Conservation (phyloP, 1,284 basidiomycete genomes). For the Heterobasidion irregulare region DNA sequence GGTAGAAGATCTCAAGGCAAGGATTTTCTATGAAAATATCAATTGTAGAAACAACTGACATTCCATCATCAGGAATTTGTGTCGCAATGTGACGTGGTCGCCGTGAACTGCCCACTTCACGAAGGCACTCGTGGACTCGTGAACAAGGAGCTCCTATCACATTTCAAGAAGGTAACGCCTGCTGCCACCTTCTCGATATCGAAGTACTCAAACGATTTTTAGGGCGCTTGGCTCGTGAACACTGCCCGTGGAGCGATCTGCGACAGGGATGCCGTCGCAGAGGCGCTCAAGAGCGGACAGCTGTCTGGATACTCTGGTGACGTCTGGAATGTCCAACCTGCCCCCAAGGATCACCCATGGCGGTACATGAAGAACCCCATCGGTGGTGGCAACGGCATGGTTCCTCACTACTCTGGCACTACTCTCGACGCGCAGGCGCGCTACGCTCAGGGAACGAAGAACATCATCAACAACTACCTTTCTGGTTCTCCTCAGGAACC, state of each 20-base stretch:
- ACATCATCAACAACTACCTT: slow-evolving; percentile 79
- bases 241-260: slow-evolving; percentile 93
- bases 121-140: slow-evolving; percentile 79
- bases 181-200: too few species aligned
- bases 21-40: not conserved
- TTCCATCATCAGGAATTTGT: slow-evolving; percentile 57
- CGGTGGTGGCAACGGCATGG: slow-evolving; percentile 79
- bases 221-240: slow-evolving; percentile 85
- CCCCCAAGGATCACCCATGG: slow-evolving; percentile 84
- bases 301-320: slow-evolving; percentile 65
- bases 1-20: slow-evolving; percentile 68
- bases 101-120: slow-evolving; percentile 89
- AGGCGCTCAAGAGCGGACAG: slow-evolving; percentile 74
- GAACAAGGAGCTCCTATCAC: slow-evolving; percentile 76
- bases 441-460: slow-evolving; percentile 77
- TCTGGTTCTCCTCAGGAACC: slow-evolving; percentile 61
- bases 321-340: slow-evolving; percentile 78
- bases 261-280: slow-evolving; percentile 75
- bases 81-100: slow-evolving; percentile 76
- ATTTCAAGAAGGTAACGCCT: slow-evolving; percentile 71
- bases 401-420: slow-evolving; percentile 84
- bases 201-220: not conserved
- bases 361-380: slow-evolving; percentile 75
- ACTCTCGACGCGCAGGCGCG: slow-evolving; percentile 89
- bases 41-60: not conserved